These are phyloP conservation scores for Lasiosphaeris hirsuta DNA, from an alignment of 495 filamentous ascomycete species.

Conservation along the genomic window DNA sequence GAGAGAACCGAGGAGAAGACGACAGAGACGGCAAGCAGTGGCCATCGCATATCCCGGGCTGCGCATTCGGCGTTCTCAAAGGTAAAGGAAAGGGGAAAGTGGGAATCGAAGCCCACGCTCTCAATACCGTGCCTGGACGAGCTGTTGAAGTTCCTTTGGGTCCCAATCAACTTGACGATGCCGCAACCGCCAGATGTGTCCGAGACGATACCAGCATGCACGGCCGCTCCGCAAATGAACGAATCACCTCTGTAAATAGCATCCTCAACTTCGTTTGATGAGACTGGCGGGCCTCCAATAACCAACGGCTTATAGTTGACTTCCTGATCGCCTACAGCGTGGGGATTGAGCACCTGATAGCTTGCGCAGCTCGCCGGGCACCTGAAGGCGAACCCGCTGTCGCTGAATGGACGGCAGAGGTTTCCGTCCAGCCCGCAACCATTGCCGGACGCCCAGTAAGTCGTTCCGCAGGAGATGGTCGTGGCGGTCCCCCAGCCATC, in stretches of 20 bases:
- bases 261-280: slow-evolving; percentile 33
- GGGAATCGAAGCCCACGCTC: slow-evolving; percentile 68
- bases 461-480: slow-evolving; percentile 63
- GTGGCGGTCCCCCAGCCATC: slow-evolving; percentile 64
- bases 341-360: slow-evolving; percentile 63
- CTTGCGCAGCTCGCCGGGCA: slow-evolving; percentile 75
- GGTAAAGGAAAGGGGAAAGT: slow-evolving; percentile 76
- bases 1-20: slow-evolving; percentile 63
- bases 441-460: slow-evolving; percentile 66
- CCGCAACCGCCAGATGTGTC: slow-evolving; percentile 70
- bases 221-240: slow-evolving; percentile 75
- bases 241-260: slow-evolving; percentile 76
- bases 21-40: slow-evolving; percentile 68
- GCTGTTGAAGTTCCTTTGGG: slow-evolving; percentile 58
- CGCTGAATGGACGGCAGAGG: slow-evolving; percentile 75
- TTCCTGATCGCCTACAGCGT: slow-evolving; percentile 70
- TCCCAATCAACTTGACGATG: slow-evolving; percentile 55
- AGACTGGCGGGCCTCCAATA: slow-evolving; percentile 65
- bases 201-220: slow-evolving; percentile 71
- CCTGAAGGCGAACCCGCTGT: slow-evolving; percentile 66
- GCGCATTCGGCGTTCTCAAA: slow-evolving; percentile 54
- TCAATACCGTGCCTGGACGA: slow-evolving; percentile 61
- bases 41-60: slow-evolving; percentile 67
- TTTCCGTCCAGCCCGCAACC: slow-evolving; percentile 76
- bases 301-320: slow-evolving; percentile 68